Conservation (phyloP, 2,329 filamentous ascomycete species). For the Coniochaeta pulveracea region DNA sequence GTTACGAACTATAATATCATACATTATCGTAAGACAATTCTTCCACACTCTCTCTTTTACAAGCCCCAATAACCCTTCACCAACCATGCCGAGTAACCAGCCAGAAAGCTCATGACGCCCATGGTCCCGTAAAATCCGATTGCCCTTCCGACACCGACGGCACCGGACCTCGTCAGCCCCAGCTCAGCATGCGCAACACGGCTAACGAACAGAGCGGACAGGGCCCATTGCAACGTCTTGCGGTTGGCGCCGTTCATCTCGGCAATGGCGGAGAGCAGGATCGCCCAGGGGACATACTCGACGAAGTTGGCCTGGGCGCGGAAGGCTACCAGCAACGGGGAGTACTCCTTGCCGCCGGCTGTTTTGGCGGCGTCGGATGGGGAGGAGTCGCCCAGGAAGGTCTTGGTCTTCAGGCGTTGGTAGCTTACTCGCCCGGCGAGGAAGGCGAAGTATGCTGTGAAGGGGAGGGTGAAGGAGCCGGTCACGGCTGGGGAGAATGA, state of each 20-base stretch:
- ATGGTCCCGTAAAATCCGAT: slow-evolving; percentile 18
- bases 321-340: slow-evolving; percentile 13
- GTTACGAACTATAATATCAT: no score
- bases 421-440: slow-evolving; percentile 16
- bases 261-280: slow-evolving; percentile 17
- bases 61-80: slow-evolving; percentile 9
- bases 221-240: slow-evolving; percentile 11
- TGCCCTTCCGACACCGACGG: slow-evolving; percentile 14
- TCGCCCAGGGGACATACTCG: slow-evolving; percentile 20
- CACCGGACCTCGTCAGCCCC: slow-evolving; percentile 12
- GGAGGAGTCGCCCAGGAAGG: slow-evolving; percentile 15
- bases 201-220: slow-evolving; percentile 15
- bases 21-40: no score
- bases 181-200: slow-evolving; percentile 17
- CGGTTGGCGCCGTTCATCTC: slow-evolving; percentile 20
- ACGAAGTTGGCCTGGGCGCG: slow-evolving; percentile 18
- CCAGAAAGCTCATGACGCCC: slow-evolving; percentile 13
- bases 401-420: slow-evolving; percentile 14
- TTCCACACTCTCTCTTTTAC: neutral
- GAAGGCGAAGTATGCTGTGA: slow-evolving; percentile 19
- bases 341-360: slow-evolving; percentile 6
- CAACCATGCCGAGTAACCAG: slow-evolving; percentile 17
- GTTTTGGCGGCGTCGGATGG: slow-evolving; percentile 7
- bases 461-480: slow-evolving; percentile 18
- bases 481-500: slow-evolving; percentile 15